Evolutionary conservation across 2,329 filamentous ascomycete species (phyloP).

Genomic region (Chaetoscypha palmicola): DNA sequence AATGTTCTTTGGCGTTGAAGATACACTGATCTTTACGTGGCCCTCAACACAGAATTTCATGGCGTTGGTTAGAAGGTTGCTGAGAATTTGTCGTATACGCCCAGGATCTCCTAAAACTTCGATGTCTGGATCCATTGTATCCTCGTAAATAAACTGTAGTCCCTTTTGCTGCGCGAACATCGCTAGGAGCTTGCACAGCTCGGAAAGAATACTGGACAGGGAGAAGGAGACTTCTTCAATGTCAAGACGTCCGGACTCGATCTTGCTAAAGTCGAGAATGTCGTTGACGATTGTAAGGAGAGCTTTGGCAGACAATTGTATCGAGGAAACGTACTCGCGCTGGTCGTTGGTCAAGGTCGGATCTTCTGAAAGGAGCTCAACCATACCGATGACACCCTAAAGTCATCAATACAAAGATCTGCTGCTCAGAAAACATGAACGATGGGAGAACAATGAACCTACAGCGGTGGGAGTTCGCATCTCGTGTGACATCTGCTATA

Average conservation of each 20-base stretch:
- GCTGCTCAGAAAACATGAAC: too few species aligned
- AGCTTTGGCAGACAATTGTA: constrained; percentile 72
- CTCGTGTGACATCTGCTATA: constrained; percentile 82
- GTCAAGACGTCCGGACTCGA: constrained; percentile 69
- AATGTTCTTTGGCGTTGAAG: constrained; percentile 55
- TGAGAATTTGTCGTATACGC: constrained; percentile 74
- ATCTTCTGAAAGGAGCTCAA: constrained; percentile 64
- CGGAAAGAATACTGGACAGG: constrained; percentile 63
- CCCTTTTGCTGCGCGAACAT: constrained; percentile 78
- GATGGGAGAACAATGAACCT: too few species aligned
- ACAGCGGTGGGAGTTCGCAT: constrained; percentile 71
- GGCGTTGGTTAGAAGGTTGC: constrained; percentile 69
- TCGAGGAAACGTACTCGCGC: constrained; percentile 68
- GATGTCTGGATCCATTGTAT: constrained; percentile 49
- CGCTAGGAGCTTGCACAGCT: constrained; percentile 80
- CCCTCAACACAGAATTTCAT: constrained; percentile 70
- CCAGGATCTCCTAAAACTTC: constrained; percentile 83
- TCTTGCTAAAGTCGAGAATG: constrained; percentile 83
- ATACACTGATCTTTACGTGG: constrained; percentile 57
- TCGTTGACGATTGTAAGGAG: constrained; percentile 85
- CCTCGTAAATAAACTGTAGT: constrained; percentile 61
- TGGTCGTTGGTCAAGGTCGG: constrained; percentile 64
- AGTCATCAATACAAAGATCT: too few species aligned
- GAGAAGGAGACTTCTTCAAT: constrained; percentile 78
- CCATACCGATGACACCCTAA: constrained; percentile 78